A percentile compares a stretch with the other conserved stretches of the same genome.
phyloP scores from a whole-genome alignment of 306 rosid genomes.

The Acacia acuminata region DNA sequence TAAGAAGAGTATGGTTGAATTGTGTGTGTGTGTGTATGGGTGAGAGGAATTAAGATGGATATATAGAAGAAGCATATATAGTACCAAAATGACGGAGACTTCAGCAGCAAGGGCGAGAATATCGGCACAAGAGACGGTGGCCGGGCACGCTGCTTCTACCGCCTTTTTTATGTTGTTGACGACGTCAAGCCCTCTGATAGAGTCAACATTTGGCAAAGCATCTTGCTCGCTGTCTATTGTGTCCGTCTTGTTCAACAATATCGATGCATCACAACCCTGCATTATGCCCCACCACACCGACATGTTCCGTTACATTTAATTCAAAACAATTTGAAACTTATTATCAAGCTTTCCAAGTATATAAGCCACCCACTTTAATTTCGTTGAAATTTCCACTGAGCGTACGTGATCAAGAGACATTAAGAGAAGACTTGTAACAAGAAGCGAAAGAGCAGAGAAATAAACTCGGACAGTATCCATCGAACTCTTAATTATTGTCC shows the following conservation, averaged over 20 bases:
- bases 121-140: conserved; percentile 59
- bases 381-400: neutral
- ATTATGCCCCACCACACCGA: neutral
- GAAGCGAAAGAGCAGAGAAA: neutral
- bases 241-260: conserved; percentile 44
- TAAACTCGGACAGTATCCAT: too few relatives aligned
- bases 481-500: neutral
- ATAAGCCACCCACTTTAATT: neutral
- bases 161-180: conserved; percentile 48
- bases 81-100: conserved; percentile 29
- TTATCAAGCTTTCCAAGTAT: too few relatives aligned
- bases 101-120: conserved; percentile 55
- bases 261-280: conserved; percentile 68
- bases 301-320: too few relatives aligned
- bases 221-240: conserved; percentile 53
- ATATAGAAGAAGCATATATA: neutral
- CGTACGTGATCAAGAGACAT: too few relatives aligned
- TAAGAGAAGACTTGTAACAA: too few relatives aligned
- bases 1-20: too few relatives aligned
- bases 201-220: conserved; percentile 34
- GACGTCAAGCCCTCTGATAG: conserved; percentile 53
- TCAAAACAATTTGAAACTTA: too few relatives aligned
- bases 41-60: too few relatives aligned
- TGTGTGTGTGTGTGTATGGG: too few relatives aligned
- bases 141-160: conserved; percentile 43